A percentile compares a stretch with the other conserved stretches of the same genome.
phyloP scores from a whole-genome alignment of 108 stramenopile species.

The Skeletonema tropicum region DNA sequence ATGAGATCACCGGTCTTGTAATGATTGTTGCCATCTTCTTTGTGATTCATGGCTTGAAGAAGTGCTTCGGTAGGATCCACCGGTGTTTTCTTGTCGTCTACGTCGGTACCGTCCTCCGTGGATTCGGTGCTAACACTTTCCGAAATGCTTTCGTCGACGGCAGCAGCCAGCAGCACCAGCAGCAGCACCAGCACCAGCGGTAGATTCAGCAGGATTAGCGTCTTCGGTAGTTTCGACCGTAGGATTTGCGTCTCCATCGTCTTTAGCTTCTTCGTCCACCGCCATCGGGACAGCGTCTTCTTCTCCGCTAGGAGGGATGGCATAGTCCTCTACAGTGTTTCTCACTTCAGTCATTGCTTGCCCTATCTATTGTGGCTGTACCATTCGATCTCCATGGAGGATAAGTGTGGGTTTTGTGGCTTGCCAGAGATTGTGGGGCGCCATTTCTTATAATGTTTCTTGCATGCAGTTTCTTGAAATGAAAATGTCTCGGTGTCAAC shows the following conservation, averaged over 20 bases:
- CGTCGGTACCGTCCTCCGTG: slow-evolving; percentile 6
- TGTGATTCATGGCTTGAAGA: slow-evolving; percentile 60
- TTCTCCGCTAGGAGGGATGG: neutral
- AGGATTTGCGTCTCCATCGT: slow-evolving; percentile 5
- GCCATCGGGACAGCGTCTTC: neutral
- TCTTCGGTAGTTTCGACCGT: slow-evolving; percentile 3
- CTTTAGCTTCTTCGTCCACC: neutral
- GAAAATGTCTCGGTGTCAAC: neutral
- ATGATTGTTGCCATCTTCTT: slow-evolving; percentile 80
- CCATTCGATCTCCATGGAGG: neutral
- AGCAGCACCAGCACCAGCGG: neutral
- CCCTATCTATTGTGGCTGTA: neutral
- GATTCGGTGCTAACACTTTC: neutral
- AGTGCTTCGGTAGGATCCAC: slow-evolving; percentile 55
- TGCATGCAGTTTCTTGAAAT: neutral
- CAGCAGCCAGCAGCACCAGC: neutral
- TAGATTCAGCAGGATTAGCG: slow-evolving; percentile 2
- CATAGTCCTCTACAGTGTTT: neutral
- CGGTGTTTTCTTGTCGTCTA: slow-evolving; percentile 4
- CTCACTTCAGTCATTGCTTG: neutral
- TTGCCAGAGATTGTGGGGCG: no score
- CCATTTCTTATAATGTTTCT: neutral
- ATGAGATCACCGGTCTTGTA: slow-evolving; percentile 69
- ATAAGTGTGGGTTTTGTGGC: no score
- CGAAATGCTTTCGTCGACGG: neutral